Conservation (phyloP, 495 filamentous ascomycete species). For the Pyronema domesticum region DNA sequence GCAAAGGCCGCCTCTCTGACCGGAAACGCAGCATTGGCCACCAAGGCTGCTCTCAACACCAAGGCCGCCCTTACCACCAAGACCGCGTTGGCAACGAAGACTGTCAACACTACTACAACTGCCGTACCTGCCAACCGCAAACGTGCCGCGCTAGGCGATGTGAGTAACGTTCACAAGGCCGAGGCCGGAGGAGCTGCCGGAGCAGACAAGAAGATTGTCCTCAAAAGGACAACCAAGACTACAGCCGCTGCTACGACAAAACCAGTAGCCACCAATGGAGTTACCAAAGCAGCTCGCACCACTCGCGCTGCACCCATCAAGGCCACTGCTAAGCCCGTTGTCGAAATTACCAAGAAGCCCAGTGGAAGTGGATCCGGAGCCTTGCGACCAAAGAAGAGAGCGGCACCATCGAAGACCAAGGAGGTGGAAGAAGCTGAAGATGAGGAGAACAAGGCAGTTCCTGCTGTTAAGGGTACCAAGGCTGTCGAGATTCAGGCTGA, state of each 20-base stretch:
- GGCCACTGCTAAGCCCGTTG: slow-evolving; percentile 10
- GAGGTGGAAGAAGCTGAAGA: slow-evolving; percentile 9
- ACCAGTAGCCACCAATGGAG: slow-evolving; percentile 15
- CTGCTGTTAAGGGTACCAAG: neutral
- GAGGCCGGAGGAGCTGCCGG: slow-evolving; percentile 53
- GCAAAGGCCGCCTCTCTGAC: slow-evolving; percentile 53
- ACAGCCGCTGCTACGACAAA: slow-evolving; percentile 33
- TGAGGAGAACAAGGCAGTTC: neutral
- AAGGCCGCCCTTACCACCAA: slow-evolving; percentile 43
- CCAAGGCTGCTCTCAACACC: slow-evolving; percentile 35
- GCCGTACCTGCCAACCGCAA: slow-evolving; percentile 37
- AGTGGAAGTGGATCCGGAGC: slow-evolving; percentile 18
- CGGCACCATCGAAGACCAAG: slow-evolving; percentile 16
- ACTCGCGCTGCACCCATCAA: slow-evolving; percentile 20
- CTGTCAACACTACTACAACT: slow-evolving; percentile 32
- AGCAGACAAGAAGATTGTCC: slow-evolving; percentile 29
- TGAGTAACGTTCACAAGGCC: slow-evolving; percentile 80
- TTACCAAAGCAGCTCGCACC: slow-evolving; percentile 18
- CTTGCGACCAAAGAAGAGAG: slow-evolving; percentile 22
- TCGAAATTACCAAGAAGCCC: slow-evolving; percentile 14
- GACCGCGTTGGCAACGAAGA: slow-evolving; percentile 61
- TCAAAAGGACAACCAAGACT: slow-evolving; percentile 30
- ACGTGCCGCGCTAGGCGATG: slow-evolving; percentile 71
- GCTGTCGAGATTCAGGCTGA: slow-evolving; percentile 24
- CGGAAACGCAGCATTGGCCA: neutral